phyloP scores from a whole-genome alignment of 208 protist species.

The Trypanosoma mega region DNA sequence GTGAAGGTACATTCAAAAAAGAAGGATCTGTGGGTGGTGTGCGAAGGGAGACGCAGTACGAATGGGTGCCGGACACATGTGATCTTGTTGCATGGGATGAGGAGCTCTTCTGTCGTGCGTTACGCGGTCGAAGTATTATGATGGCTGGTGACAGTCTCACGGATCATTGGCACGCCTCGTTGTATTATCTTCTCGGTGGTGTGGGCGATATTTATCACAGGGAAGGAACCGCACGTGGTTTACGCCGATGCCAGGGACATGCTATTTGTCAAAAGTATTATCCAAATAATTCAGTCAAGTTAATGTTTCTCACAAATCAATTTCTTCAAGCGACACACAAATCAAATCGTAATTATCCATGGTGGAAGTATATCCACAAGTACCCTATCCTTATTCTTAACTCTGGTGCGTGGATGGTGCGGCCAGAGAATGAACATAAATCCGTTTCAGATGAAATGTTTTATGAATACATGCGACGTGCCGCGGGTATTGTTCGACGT shows the following conservation, averaged over 20 bases:
- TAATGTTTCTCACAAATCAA: slow-evolving; percentile 31
- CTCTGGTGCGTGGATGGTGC: slow-evolving; percentile 29
- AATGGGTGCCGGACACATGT: slow-evolving; percentile 27
- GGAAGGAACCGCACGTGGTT: slow-evolving; percentile 15
- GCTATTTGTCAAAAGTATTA: slow-evolving; percentile 30
- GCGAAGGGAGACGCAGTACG: slow-evolving; percentile 24
- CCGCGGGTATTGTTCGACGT: slow-evolving; percentile 16
- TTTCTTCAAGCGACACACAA: slow-evolving; percentile 10
- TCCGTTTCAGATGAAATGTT: slow-evolving; percentile 18
- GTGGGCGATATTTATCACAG: slow-evolving; percentile 12
- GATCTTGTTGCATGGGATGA: slow-evolving; percentile 24
- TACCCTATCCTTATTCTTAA: slow-evolving; percentile 26
- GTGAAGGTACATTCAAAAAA: slow-evolving; percentile 18
- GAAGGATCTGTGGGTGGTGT: background rate
- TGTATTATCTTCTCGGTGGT: slow-evolving; percentile 26
- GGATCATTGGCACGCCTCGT: slow-evolving; percentile 29
- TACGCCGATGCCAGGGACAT: slow-evolving; percentile 15
- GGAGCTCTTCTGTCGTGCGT: slow-evolving; percentile 29
- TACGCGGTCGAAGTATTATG: slow-evolving; percentile 25
- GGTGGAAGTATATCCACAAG: slow-evolving; percentile 25
- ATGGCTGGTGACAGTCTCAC: slow-evolving; percentile 31
- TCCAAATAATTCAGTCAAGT: slow-evolving; percentile 23
- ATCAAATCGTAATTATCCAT: slow-evolving; percentile 13
- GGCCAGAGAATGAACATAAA: slow-evolving; percentile 3
- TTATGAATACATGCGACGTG: slow-evolving; percentile 14